Conservation (phyloP, 140 eudicot species). For the Stevia rebaudiana region DNA sequence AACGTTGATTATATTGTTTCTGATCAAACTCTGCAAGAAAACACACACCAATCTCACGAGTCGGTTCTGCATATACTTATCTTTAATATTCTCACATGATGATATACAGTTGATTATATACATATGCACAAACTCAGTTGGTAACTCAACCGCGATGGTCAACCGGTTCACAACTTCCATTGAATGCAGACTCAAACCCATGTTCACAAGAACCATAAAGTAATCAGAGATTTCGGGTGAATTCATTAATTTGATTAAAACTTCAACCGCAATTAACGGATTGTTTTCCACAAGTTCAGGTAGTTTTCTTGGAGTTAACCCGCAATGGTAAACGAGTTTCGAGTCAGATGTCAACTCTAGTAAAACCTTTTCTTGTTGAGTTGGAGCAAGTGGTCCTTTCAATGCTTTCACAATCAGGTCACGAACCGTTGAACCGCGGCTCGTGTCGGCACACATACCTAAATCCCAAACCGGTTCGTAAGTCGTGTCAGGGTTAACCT, state of each 20-base stretch:
- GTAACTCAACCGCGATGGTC: constrained; percentile 80
- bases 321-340: constrained; percentile 81
- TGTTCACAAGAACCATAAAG: constrained; percentile 77
- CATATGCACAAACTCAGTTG: constrained; percentile 84
- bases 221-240: constrained; percentile 79
- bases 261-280: constrained; percentile 86
- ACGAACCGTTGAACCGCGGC: constrained; percentile 80
- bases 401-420: constrained; percentile 83
- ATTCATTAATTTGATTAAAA: constrained; percentile 66
- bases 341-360: constrained; percentile 72
- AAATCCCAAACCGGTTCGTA: constrained; percentile 93
- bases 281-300: constrained; percentile 94
- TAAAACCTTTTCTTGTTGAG: constrained; percentile 67
- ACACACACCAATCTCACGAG: constrained; percentile 86
- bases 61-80: constrained; percentile 91
- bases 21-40: constrained; percentile 74
- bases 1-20: constrained; percentile 85
- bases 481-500: constrained; percentile 85
- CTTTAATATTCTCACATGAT: constrained; percentile 81
- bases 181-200: constrained; percentile 97
- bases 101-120: constrained; percentile 89
- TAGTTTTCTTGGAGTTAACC: constrained; percentile 76
- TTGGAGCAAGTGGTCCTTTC: constrained; percentile 79
- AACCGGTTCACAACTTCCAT: constrained; percentile 99
- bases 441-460: constrained; percentile 95